A percentile compares a stretch with the other conserved stretches of the same genome.
These are phyloP conservation scores for Pichia cactophila DNA, from an alignment of 1,139 yeast species.

Conservation along the genomic window DNA sequence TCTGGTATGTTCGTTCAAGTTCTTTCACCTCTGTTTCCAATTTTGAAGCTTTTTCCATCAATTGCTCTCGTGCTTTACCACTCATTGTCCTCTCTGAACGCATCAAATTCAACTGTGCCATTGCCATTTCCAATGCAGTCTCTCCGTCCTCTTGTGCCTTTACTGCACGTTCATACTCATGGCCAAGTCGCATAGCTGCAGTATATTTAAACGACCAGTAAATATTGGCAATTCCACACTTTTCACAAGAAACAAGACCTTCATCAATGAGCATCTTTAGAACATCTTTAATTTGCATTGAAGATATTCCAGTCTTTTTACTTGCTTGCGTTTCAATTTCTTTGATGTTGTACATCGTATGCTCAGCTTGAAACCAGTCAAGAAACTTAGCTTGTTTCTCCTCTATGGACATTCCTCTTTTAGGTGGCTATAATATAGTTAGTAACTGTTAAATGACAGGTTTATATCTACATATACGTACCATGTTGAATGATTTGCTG, in stretches of 20 bases:
- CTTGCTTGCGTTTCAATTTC: slow-evolving; percentile 44
- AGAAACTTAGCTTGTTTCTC: slow-evolving; percentile 35
- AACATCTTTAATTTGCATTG: slow-evolving; percentile 46
- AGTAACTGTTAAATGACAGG: neutral
- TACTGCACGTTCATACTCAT: slow-evolving; percentile 17
- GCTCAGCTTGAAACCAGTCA: slow-evolving; percentile 32
- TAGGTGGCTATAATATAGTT: slow-evolving; percentile 22
- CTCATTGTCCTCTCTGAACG: neutral
- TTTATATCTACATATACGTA: neutral
- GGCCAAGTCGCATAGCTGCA: slow-evolving; percentile 23
- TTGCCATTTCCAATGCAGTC: neutral
- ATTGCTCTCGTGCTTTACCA: neutral
- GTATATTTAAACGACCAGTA: slow-evolving; percentile 48
- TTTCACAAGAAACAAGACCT: slow-evolving; percentile 41
- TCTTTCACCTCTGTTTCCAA: neutral
- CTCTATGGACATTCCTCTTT: slow-evolving; percentile 32
- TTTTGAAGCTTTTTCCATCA: neutral
- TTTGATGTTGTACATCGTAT: slow-evolving; percentile 37
- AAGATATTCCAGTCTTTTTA: slow-evolving; percentile 38
- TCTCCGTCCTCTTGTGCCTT: neutral
- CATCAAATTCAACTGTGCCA: neutral
- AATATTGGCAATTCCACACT: slow-evolving; percentile 46
- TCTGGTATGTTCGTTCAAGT: neutral
- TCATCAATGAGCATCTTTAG: slow-evolving; percentile 40
- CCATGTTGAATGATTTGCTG: neutral